A percentile compares a stretch with the other conserved stretches of the same genome.
These are phyloP conservation scores for Capronia coronata DNA, from an alignment of 2,329 filamentous ascomycete species.

Conservation along the genomic window DNA sequence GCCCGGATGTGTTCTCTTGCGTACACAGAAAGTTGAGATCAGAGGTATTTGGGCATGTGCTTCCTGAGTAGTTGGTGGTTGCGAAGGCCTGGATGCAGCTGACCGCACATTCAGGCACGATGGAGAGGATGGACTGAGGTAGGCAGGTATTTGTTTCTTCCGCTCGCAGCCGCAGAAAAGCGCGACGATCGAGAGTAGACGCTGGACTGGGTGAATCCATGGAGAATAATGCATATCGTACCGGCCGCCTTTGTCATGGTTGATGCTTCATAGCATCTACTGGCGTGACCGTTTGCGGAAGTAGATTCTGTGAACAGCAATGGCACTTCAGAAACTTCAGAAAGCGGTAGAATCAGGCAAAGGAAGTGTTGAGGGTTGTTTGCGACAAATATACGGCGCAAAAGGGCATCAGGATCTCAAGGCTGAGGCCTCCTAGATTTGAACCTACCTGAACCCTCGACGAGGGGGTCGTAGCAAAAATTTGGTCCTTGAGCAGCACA, in stretches of 20 bases:
- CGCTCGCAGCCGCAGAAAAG: slow-evolving; percentile 9
- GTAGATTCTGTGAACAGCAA: slow-evolving; percentile 11
- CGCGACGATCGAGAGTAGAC: slow-evolving; percentile 6
- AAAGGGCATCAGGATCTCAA: slow-evolving; percentile 6
- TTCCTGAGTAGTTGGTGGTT: slow-evolving; percentile 50
- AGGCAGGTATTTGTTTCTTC: slow-evolving; percentile 23
- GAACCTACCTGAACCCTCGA: slow-evolving; percentile 16
- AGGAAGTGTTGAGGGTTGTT: background rate
- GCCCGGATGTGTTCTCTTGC: slow-evolving; percentile 52
- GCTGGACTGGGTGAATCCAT: slow-evolving; percentile 16
- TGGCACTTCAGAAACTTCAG: slow-evolving; percentile 4
- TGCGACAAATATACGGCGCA: slow-evolving; percentile 13
- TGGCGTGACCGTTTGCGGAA: slow-evolving; percentile 19
- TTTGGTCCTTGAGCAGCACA: slow-evolving; percentile 14
- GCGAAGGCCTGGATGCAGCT: slow-evolving; percentile 60
- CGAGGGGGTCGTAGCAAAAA: slow-evolving; percentile 9
- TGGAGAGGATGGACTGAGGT: slow-evolving; percentile 19
- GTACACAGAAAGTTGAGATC: slow-evolving; percentile 60
- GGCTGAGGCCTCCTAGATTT: slow-evolving; percentile 5
- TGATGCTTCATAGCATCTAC: slow-evolving; percentile 12
- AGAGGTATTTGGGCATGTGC: slow-evolving; percentile 45
- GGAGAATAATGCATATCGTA: slow-evolving; percentile 16
- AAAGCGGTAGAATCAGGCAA: slow-evolving; percentile 2
- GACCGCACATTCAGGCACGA: slow-evolving; percentile 48
- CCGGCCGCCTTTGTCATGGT: slow-evolving; percentile 21